Evolutionary conservation across 352 stramenopile genomes (phyloP).

Genomic region (Globisporangium middletonii): DNA sequence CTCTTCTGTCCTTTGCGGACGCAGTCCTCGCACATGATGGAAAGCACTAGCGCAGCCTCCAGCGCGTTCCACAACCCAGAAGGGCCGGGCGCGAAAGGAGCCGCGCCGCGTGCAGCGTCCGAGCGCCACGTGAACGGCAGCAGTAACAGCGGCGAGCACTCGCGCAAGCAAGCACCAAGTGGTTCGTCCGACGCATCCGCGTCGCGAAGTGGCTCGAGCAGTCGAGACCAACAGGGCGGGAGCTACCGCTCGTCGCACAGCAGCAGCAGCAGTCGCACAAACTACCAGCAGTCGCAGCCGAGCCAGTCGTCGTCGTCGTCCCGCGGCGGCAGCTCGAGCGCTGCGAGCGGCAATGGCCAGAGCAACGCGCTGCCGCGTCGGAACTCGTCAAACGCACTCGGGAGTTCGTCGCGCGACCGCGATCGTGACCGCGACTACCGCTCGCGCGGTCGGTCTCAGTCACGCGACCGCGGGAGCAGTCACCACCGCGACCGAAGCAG

Average conservation of each 20-base stretch:
- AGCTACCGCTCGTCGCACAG: slow-evolving; percentile 11
- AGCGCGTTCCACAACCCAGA: slow-evolving; percentile 11
- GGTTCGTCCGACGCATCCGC: slow-evolving; percentile 5
- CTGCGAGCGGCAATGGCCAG: slow-evolving; percentile 1
- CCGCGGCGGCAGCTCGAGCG: slow-evolving; percentile 1
- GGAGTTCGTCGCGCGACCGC: slow-evolving; percentile 6
- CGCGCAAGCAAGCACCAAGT: slow-evolving; percentile 8
- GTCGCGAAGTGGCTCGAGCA: slow-evolving; percentile 13
- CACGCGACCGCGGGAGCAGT: slow-evolving; percentile 3
- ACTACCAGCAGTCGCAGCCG: slow-evolving; percentile 12
- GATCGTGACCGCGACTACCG: slow-evolving; percentile 1
- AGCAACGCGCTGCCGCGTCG: slow-evolving; percentile 31
- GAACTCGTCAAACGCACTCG: slow-evolving; percentile 34
- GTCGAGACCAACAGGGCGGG: slow-evolving; percentile 1
- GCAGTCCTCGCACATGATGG: slow-evolving; percentile 14
- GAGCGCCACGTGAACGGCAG: slow-evolving; percentile 8
- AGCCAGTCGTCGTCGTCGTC: slow-evolving; percentile 1
- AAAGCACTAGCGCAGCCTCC: slow-evolving; percentile 10
- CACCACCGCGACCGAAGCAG: slow-evolving; percentile 13
- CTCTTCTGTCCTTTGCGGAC: background rate
- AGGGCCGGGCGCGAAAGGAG: slow-evolving; percentile 1
- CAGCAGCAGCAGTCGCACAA: background rate
- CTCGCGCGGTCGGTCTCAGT: slow-evolving; percentile 2
- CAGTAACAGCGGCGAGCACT: slow-evolving; percentile 2
- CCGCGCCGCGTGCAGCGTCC: slow-evolving; percentile 2